phyloP scores from a whole-genome alignment of 2,329 filamentous ascomycete species.

The Drechslerella dactyloides region DNA sequence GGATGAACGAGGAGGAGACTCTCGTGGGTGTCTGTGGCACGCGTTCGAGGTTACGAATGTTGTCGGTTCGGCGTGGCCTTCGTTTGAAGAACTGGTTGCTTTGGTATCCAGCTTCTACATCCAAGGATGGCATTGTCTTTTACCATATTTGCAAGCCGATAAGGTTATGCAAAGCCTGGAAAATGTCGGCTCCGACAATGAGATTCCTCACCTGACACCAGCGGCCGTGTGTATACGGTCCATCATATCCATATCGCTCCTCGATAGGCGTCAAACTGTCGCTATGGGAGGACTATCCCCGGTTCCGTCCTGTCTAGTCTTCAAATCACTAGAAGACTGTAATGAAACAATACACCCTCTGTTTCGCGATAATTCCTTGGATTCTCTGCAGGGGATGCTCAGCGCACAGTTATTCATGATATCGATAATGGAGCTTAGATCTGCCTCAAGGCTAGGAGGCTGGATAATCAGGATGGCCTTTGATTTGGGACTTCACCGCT shows the following conservation, averaged over 20 bases:
- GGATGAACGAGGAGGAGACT: constrained; percentile 61
- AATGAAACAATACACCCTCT: constrained; percentile 62
- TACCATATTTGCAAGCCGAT: constrained; percentile 66
- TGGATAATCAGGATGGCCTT: constrained; percentile 65
- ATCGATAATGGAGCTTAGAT: constrained; percentile 66
- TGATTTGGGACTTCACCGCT: constrained; percentile 67
- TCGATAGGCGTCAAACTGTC: constrained; percentile 62
- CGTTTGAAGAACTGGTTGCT: constrained; percentile 63
- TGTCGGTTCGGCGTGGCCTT: constrained; percentile 43
- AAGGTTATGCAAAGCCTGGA: constrained; percentile 62
- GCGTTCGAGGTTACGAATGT: constrained; percentile 56
- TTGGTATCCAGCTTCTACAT: constrained; percentile 65
- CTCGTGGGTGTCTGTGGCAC: constrained; percentile 57
- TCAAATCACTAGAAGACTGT: constrained; percentile 62
- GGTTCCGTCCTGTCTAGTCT: constrained; percentile 61
- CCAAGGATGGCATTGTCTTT: constrained; percentile 66
- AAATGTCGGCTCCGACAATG: constrained; percentile 57
- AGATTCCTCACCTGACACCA: constrained; percentile 56
- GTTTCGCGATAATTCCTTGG: constrained; percentile 62
- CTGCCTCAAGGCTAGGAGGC: constrained; percentile 65
- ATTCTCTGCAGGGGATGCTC: constrained; percentile 63
- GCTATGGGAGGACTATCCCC: constrained; percentile 51
- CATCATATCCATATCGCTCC: constrained; percentile 64
- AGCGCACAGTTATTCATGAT: constrained; percentile 65
- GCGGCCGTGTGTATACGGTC: constrained; percentile 62